Evolutionary conservation across 768 basidiomycete genomes (phyloP).

Genomic region (Kwoniella bestiolae): DNA sequence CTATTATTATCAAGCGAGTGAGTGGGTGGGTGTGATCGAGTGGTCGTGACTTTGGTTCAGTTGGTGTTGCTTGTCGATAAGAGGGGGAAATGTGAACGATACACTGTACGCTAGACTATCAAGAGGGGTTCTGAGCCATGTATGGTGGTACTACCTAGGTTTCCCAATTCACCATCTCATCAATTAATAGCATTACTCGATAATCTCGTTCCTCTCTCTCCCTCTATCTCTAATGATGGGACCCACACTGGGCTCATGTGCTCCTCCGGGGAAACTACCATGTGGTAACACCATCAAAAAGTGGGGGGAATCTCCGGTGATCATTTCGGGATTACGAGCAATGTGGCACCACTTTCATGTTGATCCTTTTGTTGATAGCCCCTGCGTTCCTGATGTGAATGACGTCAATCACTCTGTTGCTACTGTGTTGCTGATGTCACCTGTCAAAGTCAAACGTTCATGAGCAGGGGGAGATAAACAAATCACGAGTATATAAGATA

Average conservation of each 20-base stretch:
- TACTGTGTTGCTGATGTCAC: neutral
- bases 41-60: no score
- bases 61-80: no score
- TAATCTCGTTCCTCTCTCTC: neutral
- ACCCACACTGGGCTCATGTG: neutral
- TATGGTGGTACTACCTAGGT: no score
- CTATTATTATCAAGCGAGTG: no score
- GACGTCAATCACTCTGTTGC: neutral
- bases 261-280: slow-evolving; percentile 1
- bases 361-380: neutral
- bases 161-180: no score
- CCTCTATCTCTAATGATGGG: neutral
- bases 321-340: neutral
- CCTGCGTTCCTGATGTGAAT: neutral
- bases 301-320: neutral
- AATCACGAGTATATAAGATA: neutral
- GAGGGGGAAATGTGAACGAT: no score
- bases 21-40: no score
- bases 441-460: neutral
- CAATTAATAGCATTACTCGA: no score
- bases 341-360: neutral
- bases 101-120: no score
- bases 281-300: neutral
- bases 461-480: slow-evolving; percentile 1
- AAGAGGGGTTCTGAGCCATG: no score